Percentiles rank a stretch among this genome's conserved stretches.
phyloP scores from a whole-genome alignment of 2,329 filamentous ascomycete species.

The Kalmusia sp. region DNA sequence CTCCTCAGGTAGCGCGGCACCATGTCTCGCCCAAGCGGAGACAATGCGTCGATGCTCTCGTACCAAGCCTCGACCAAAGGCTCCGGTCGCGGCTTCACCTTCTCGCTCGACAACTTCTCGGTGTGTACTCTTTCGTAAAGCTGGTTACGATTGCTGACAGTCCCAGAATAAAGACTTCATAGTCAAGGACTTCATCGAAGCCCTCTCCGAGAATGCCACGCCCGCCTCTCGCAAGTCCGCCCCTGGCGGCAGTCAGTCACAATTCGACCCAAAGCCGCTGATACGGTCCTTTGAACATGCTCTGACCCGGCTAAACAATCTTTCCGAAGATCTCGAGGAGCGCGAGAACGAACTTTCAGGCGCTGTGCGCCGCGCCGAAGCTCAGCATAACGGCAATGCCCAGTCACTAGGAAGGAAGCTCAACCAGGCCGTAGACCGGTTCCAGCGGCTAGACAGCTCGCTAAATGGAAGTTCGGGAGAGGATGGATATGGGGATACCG shows the following conservation, averaged over 20 bases:
- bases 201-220: conserved; percentile 83
- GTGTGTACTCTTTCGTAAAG: conserved; percentile 26
- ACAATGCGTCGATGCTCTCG: conserved; percentile 52
- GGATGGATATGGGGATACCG: conserved; percentile 61
- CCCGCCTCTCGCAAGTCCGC: conserved; percentile 82
- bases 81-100: conserved; percentile 73
- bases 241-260: conserved; percentile 49
- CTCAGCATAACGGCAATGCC: conserved; percentile 89
- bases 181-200: conserved; percentile 96
- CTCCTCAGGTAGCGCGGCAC: conserved; percentile 18
- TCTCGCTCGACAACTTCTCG: conserved; percentile 79
- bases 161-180: conserved; percentile 77
- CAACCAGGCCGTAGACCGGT: conserved; percentile 89
- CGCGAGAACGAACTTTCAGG: conserved; percentile 90
- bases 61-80: conserved; percentile 48
- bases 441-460: conserved; percentile 86
- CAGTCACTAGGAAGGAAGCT: conserved; percentile 87
- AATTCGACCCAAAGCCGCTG: conserved; percentile 94
- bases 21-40: conserved; percentile 47
- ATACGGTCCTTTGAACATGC: conserved; percentile 91
- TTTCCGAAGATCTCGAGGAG: conserved; percentile 85
- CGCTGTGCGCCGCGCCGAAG: conserved; percentile 88
- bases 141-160: neutral
- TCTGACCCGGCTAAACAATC: conserved; percentile 70
- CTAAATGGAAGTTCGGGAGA: conserved; percentile 69